Conservation (phyloP, 768 basidiomycete genomes). For the Lentinula edodes region DNA sequence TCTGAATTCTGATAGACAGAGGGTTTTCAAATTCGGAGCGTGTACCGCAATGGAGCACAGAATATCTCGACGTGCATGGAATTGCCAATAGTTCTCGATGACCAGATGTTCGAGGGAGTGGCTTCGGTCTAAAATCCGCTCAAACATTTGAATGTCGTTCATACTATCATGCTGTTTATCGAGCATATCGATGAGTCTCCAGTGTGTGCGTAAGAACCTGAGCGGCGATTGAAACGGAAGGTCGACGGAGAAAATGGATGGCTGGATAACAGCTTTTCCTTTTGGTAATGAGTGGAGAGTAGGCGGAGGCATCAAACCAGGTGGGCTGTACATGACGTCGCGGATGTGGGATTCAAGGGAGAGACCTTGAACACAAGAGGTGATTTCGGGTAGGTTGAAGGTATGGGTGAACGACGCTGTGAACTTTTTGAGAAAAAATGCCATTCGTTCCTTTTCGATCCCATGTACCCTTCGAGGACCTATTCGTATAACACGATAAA, state of each 20-base stretch:
- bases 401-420: background rate
- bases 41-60: background rate
- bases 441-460: background rate
- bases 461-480: background rate
- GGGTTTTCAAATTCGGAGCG: slow-evolving; percentile 1
- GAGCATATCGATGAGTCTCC: background rate
- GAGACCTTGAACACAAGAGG: background rate
- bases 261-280: background rate
- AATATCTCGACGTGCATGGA: background rate
- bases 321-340: background rate
- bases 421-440: background rate
- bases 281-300: background rate
- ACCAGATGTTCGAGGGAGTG: slow-evolving; percentile 4
- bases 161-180: background rate
- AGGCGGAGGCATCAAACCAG: background rate
- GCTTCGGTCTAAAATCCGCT: background rate
- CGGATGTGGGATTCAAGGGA: background rate
- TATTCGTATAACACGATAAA: background rate
- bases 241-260: background rate
- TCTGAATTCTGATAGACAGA: slow-evolving; percentile 2
- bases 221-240: background rate
- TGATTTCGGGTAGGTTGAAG: background rate
- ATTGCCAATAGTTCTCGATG: background rate
- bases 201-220: background rate
- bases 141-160: background rate